phyloP scores from a whole-genome alignment of 352 stramenopile species.

The Phytophthora europaea region DNA sequence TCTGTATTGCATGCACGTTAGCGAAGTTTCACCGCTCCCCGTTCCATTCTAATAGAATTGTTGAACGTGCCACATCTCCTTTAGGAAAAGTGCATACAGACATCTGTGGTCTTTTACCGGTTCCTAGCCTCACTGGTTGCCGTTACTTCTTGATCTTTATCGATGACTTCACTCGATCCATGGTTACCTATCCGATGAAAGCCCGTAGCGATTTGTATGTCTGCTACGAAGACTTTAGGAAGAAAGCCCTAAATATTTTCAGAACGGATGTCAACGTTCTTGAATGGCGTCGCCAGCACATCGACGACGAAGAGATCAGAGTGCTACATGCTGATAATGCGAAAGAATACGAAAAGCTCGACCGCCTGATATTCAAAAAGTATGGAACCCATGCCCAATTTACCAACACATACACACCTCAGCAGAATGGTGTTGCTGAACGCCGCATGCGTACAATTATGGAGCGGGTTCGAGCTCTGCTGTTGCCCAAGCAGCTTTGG shows the following conservation, averaged over 20 bases:
- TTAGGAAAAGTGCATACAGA: too few species aligned
- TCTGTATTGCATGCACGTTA: not conserved
- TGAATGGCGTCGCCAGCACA: not conserved
- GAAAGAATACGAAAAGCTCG: slow-evolving; percentile 18
- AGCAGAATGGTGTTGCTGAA: slow-evolving; percentile 19
- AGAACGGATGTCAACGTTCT: not conserved
- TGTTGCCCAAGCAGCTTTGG: slow-evolving; percentile 15
- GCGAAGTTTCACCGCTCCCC: not conserved
- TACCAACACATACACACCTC: slow-evolving; percentile 13
- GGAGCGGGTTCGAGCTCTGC: slow-evolving; percentile 5
- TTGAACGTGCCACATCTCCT: not conserved
- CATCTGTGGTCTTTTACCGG: too few species aligned
- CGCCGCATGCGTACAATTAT: not conserved
- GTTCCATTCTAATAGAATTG: not conserved
- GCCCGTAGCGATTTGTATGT: not conserved
- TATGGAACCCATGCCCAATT: slow-evolving; percentile 25
- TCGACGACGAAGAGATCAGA: slow-evolving; percentile 1
- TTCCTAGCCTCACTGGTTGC: too few species aligned
- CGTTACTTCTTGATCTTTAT: not conserved
- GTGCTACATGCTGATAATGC: slow-evolving; percentile 4
- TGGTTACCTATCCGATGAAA: not conserved
- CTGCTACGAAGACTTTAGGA: not conserved
- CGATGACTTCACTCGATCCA: not conserved
- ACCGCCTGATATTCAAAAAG: not conserved
- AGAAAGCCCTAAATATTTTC: not conserved